Evolutionary conservation across 768 basidiomycete species (phyloP), one percentile per base, ranked within the genome.

Genomic region (Lentinula sp.): DNA sequence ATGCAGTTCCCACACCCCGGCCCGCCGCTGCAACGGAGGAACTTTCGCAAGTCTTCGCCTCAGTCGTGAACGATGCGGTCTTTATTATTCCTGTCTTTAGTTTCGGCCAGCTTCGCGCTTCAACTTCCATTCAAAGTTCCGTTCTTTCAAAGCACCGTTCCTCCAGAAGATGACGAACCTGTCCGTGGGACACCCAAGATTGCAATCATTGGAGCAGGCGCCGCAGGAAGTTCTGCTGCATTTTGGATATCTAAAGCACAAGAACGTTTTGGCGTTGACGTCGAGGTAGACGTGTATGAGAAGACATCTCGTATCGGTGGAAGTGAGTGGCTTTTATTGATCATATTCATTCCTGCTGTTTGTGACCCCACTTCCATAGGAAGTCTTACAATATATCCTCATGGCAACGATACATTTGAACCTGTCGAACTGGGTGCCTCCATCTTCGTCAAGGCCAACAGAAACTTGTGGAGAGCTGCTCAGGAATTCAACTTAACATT

Each of bases 231-330:
- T 15, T 89, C 91, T 28, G 90, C 93, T 20, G 93, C 86, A 2
- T 91, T 85, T 68, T 91, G 93, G 87, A 86, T 95, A 57, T 81
- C 83, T 18, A 89, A 88, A 69, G 90, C 88, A 32, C 86, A 87
- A 66, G 80, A 90, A 64, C 78, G 89, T 28, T 86, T 80, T 61
- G 85, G 82, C n/a, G 28, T 92, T 37, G 79, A 89, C 60, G 78
- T 92, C 3, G 85, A 90, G 56, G 79, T 97, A 13, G 93, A 96
- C 67, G 82, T 97, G 4, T 96, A 90, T 70, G 95, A 98, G 64
- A 81, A 81, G 65, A 80, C 79, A 54, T 75, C 77, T 35, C 91
- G 91, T 68, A 78, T 96, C 61, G 94, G 94, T 55, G 94, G 94
- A 65, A 80, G 94, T 95, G 72, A 79, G 93, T 86, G 54, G 49